These are phyloP conservation scores for Euphorbia peplus DNA, from an alignment of 345 rosid species.

Conservation along the genomic window DNA sequence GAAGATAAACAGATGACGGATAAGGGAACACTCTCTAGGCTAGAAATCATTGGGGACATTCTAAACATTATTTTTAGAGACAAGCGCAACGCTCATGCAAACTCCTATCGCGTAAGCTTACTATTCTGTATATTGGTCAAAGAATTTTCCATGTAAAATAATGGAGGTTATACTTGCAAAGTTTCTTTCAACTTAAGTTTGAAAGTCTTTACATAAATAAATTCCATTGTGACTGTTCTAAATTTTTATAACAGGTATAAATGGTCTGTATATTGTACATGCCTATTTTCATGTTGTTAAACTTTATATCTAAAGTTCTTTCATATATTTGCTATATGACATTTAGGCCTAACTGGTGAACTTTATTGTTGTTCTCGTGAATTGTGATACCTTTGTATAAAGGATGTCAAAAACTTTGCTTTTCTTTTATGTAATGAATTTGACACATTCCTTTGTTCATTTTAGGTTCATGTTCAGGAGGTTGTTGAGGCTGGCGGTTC, in stretches of 20 bases:
- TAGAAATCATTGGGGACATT: slow-evolving; percentile 67
- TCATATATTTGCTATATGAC: neutral
- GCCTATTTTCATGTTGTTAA: neutral
- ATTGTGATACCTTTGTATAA: neutral
- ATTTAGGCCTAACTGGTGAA: neutral
- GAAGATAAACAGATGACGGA: slow-evolving; percentile 65
- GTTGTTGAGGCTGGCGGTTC: slow-evolving; percentile 44
- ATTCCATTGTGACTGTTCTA: neutral
- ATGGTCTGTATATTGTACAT: neutral
- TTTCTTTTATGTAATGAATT: slow-evolving; percentile 7
- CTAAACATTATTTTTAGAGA: slow-evolving; percentile 73
- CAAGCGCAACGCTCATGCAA: slow-evolving; percentile 51
- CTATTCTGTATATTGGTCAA: slow-evolving; percentile 12
- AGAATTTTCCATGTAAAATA: neutral
- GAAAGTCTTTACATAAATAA: neutral
- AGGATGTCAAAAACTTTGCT: slow-evolving; percentile 9
- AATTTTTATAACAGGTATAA: neutral
- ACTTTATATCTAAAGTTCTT: neutral
- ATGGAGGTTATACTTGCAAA: neutral
- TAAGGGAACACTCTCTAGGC: slow-evolving; percentile 53
- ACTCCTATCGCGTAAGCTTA: slow-evolving; percentile 72
- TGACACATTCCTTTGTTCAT: slow-evolving; percentile 21
- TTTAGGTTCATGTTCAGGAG: slow-evolving; percentile 89
- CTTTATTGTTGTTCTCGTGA: slow-evolving; percentile 4
- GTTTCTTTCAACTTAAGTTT: neutral